phyloP scores from a whole-genome alignment of 176 grass and related monocot genomes.

The Musa acuminata region DNA sequence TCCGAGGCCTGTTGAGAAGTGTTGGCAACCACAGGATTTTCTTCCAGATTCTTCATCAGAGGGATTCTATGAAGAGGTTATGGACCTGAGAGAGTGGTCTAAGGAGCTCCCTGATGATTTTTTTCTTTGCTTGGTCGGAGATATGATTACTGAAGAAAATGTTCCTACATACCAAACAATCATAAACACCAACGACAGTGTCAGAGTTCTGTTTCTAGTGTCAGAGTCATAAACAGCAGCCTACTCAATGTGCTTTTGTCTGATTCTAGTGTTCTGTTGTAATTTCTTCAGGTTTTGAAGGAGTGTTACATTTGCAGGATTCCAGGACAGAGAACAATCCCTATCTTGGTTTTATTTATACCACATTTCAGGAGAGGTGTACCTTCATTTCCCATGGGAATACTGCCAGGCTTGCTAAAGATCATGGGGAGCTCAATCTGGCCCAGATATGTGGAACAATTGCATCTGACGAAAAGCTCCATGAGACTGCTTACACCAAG shows the following conservation, averaged over 20 bases:
- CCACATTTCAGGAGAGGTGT: conserved; percentile 3
- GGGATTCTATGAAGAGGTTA: too few species aligned
- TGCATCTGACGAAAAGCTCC: conserved; percentile 8
- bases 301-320: conserved; percentile 4
- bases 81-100: too few species aligned
- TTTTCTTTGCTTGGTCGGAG: too few species aligned
- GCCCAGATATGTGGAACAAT: conserved; percentile 10
- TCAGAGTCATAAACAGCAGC: too few species aligned
- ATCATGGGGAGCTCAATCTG: background rate
- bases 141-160: too few species aligned
- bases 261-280: background rate
- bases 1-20: conserved; percentile 24
- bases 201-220: too few species aligned
- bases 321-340: conserved; percentile 18
- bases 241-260: too few species aligned
- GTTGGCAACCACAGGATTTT: background rate
- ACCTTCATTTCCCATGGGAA: conserved; percentile 15
- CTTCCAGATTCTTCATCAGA: too few species aligned
- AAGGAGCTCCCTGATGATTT: too few species aligned
- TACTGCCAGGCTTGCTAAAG: conserved; percentile 1
- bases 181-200: too few species aligned
- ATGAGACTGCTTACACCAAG: conserved; percentile 1
- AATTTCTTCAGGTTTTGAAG: too few species aligned
- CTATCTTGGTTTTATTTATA: conserved; percentile 6
- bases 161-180: too few species aligned